Evolutionary conservation across 2,329 filamentous ascomycete genomes (phyloP).

Genomic region (Pestalotiopsis sp.): DNA sequence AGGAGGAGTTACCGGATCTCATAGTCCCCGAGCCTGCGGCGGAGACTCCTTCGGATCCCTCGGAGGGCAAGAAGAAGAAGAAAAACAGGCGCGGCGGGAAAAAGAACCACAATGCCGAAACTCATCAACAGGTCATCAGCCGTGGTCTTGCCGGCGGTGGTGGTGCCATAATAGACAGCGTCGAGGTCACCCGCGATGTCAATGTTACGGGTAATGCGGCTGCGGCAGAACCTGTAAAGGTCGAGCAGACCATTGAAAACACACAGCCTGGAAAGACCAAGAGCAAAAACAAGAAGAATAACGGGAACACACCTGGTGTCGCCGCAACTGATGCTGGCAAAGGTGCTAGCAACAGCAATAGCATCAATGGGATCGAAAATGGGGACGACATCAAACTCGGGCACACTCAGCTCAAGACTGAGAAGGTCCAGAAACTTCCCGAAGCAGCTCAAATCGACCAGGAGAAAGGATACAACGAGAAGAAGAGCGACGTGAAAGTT

Average conservation of each 20-base stretch:
- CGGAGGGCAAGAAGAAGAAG: not conserved
- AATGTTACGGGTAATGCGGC: not conserved
- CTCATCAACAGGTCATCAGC: not conserved
- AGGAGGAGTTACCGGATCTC: not conserved
- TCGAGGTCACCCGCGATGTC: not conserved
- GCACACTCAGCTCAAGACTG: not conserved
- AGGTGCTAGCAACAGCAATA: not conserved
- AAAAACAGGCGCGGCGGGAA: not conserved
- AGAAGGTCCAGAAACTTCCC: not conserved
- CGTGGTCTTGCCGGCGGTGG: not conserved
- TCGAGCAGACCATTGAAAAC: not conserved
- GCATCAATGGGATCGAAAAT: not conserved
- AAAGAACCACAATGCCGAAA: not conserved
- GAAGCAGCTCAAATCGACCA: not conserved
- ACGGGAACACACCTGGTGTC: not conserved
- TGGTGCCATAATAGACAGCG: not conserved
- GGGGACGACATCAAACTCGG: not conserved
- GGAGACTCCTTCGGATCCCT: not conserved
- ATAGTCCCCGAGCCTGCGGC: not conserved
- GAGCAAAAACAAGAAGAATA: not conserved
- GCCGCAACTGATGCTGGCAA: not conserved
- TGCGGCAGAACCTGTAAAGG: not conserved
- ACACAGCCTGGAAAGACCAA: not conserved
- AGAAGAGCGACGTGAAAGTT: not conserved
- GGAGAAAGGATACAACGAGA: not conserved